phyloP scores from a whole-genome alignment of 2,329 filamentous ascomycete genomes.

The Colletotrichum magnum region DNA sequence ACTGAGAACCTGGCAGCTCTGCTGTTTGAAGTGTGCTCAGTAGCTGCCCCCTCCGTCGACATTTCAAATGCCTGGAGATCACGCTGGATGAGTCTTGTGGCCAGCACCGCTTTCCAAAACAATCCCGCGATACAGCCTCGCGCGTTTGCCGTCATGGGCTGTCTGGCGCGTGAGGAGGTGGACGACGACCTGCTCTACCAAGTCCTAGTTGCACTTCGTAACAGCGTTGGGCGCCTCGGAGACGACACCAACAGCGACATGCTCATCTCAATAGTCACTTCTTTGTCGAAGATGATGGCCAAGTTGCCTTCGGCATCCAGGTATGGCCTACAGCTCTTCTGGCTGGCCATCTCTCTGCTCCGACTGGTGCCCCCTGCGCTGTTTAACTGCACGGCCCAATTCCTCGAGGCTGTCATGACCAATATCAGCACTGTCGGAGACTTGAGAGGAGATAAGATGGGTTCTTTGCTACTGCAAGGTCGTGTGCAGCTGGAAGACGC shows the following conservation, averaged over 20 bases:
- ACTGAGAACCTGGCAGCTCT: conserved; percentile 74
- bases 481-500: conserved; percentile 73
- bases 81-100: conserved; percentile 81
- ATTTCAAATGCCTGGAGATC: conserved; percentile 79
- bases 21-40: conserved; percentile 74
- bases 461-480: conserved; percentile 72
- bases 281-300: conserved; percentile 79
- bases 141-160: conserved; percentile 80
- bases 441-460: conserved; percentile 71
- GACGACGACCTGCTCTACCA: conserved; percentile 81
- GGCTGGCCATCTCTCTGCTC: conserved; percentile 77
- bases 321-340: conserved; percentile 79
- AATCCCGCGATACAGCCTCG: conserved; percentile 79
- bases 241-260: conserved; percentile 77
- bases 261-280: conserved; percentile 77
- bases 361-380: conserved; percentile 73
- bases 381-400: conserved; percentile 76
- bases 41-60: conserved; percentile 75
- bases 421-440: conserved; percentile 75
- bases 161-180: conserved; percentile 78
- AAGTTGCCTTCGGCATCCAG: conserved; percentile 77
- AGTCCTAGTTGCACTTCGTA: conserved; percentile 76
- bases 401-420: conserved; percentile 74
- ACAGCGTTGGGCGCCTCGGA: conserved; percentile 74
- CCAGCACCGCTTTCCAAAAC: conserved; percentile 80